A percentile compares a stretch with the other conserved stretches of the same genome.
Conservation (phyloP, 306 rosid species). For the Cucurbita pepo region DNA sequence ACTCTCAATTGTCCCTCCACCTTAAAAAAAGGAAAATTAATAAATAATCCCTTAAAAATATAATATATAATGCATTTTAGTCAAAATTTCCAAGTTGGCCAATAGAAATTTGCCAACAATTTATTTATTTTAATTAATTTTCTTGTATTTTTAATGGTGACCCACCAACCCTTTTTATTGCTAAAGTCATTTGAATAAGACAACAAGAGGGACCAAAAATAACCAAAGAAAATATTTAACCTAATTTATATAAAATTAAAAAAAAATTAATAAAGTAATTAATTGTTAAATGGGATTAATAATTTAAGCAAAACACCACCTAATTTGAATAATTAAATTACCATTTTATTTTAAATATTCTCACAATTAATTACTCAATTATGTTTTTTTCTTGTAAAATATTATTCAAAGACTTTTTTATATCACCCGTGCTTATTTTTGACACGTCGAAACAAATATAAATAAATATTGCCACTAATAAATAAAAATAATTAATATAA, state of each 20-base stretch:
- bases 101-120: neutral
- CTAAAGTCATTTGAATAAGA: neutral
- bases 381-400: neutral
- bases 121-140: neutral
- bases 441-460: neutral
- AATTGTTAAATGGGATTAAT: neutral
- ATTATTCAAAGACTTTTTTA: neutral
- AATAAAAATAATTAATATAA: neutral
- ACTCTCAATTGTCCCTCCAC: neutral
- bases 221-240: neutral
- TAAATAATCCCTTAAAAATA: neutral
- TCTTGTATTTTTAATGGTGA: neutral
- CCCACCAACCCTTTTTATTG: neutral
- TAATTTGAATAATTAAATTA: neutral
- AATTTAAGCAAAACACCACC: neutral
- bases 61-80: neutral
- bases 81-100: neutral
- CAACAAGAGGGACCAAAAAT: neutral
- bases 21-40: neutral
- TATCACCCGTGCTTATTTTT: neutral
- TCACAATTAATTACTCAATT: neutral
- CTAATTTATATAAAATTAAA: no score
- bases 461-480: neutral
- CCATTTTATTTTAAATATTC: neutral
- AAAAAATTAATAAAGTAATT: no score